Percentiles rank a stretch among this genome's conserved stretches.
Evolutionary conservation across 1,284 basidiomycete genomes (phyloP).

Genomic region (Lignosus rhinocerotis): DNA sequence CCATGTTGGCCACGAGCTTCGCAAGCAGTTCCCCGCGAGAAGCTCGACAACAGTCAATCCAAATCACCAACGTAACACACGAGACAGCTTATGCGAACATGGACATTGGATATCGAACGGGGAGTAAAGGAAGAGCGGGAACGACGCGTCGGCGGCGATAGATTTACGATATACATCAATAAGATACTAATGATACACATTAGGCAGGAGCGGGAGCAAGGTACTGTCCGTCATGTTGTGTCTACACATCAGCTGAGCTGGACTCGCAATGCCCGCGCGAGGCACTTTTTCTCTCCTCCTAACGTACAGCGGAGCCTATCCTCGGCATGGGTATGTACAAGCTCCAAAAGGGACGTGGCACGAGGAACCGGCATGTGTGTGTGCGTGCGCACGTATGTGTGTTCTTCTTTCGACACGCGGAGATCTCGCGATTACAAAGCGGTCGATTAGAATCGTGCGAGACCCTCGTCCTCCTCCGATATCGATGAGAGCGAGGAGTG

Average conservation of each 20-base stretch:
- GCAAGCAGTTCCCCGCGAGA: no score
- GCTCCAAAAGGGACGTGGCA: neutral
- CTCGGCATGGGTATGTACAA: conserved; percentile 9
- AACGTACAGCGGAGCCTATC: neutral
- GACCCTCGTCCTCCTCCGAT: conserved; percentile 29
- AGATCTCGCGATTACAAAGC: neutral
- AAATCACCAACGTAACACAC: neutral
- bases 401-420: neutral
- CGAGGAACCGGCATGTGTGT: neutral
- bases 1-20: no score
- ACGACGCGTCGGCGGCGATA: neutral
- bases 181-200: conserved; percentile 17
- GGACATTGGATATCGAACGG: no score
- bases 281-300: conserved; percentile 5
- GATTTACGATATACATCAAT: conserved; percentile 2
- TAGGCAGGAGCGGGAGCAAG: conserved; percentile 4
- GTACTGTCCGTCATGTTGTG: neutral
- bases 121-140: neutral
- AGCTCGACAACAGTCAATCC: neutral
- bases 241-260: neutral
- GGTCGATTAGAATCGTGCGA: conserved; percentile 27
- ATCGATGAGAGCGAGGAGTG: conserved; percentile 34
- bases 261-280: conserved; percentile 6
- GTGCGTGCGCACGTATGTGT: neutral
- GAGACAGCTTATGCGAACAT: neutral